A percentile compares a stretch with the other conserved stretches of the same genome.
These are phyloP conservation scores for Francoa sonchifolia DNA, from an alignment of 441 rosid genomes.

Conservation along the genomic window DNA sequence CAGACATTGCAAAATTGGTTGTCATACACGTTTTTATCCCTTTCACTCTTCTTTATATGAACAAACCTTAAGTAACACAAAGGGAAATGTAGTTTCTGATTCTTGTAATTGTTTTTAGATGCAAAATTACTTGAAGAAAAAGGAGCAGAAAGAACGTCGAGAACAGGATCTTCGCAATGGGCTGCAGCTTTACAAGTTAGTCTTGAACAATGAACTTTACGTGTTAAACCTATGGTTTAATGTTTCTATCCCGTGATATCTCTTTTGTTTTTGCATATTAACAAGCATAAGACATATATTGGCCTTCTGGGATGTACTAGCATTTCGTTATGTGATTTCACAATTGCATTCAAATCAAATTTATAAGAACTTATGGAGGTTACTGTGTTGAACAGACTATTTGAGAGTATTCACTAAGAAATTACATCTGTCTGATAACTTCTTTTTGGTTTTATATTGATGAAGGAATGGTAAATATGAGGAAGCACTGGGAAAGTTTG, in stretches of 20 bases:
- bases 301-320: no score
- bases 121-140: conserved; percentile 66
- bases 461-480: conserved; percentile 63
- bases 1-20: no score
- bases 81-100: conserved; percentile 7
- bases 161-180: conserved; percentile 79
- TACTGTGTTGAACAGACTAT: no score
- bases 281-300: no score
- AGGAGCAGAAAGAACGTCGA: conserved; percentile 57
- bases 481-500: conserved; percentile 78
- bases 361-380: no score
- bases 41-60: neutral
- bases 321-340: no score
- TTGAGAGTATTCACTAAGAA: no score
- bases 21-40: neutral
- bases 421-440: conserved; percentile 6
- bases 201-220: neutral
- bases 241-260: neutral
- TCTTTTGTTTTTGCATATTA: neutral
- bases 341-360: no score
- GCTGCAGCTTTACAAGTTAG: conserved; percentile 60
- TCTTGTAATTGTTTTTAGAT: conserved; percentile 30
- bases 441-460: conserved; percentile 1
- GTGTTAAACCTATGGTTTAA: neutral
- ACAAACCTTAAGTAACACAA: neutral